Evolutionary conservation across 495 filamentous ascomycete species (phyloP).

Genomic region (Parmelia sp.): DNA sequence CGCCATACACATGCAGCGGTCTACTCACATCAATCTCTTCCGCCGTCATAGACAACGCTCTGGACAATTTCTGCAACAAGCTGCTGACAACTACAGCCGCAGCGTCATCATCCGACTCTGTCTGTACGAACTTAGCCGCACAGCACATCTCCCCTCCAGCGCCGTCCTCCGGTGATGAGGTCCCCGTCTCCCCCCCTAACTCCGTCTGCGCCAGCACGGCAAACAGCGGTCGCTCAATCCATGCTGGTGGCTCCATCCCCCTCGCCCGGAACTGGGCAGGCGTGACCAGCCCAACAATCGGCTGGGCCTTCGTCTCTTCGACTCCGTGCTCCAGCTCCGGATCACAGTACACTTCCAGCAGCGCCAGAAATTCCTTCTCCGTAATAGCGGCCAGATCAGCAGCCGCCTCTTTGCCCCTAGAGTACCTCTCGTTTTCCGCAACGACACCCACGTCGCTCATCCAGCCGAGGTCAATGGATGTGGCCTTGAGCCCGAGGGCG

Average conservation of each 20-base stretch:
- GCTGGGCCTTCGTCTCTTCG: constrained; percentile 23
- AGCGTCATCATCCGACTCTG: no score
- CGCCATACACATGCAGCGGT: constrained; percentile 38
- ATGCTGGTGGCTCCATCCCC: not conserved
- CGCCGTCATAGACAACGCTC: constrained; percentile 30
- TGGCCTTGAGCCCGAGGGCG: constrained; percentile 24
- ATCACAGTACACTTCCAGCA: constrained; percentile 33
- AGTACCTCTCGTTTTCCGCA: constrained; percentile 20
- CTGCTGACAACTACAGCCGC: constrained; percentile 29
- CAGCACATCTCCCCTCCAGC: no score
- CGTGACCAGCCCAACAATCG: constrained; percentile 24
- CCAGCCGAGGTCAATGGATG: constrained; percentile 24
- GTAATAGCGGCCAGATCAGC: no score
- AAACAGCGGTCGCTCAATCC: no score
- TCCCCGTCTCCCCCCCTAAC: no score
- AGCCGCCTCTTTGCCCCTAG: no score
- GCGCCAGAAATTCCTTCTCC: constrained; percentile 26
- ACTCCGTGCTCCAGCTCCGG: constrained; percentile 25
- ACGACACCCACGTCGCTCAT: constrained; percentile 17
- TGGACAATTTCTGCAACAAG: constrained; percentile 32
- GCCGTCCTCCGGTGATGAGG: no score
- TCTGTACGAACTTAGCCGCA: no score
- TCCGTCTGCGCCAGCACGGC: no score
- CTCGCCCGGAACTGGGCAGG: not conserved
- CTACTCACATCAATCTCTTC: constrained; percentile 34